Evolutionary conservation across 2,329 filamentous ascomycete genomes (phyloP).

Genomic region (Pseudocercospora musae): DNA sequence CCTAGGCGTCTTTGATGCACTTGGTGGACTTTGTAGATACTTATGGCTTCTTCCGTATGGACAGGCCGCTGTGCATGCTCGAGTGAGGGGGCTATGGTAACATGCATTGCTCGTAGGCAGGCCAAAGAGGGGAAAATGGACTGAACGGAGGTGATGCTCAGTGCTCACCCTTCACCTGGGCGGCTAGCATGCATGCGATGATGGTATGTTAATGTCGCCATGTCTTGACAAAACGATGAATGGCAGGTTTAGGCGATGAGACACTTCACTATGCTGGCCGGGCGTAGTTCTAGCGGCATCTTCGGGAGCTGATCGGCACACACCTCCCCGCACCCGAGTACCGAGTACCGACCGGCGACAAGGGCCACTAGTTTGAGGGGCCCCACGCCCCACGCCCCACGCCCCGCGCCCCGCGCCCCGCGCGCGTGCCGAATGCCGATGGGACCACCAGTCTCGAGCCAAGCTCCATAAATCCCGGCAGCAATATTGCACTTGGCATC

Average conservation of each 20-base stretch:
- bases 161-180: neutral
- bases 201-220: neutral
- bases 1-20: neutral
- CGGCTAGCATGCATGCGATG: neutral
- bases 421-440: too few relatives aligned
- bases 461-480: too few relatives aligned
- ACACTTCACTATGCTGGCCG: too few relatives aligned
- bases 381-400: too few relatives aligned
- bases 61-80: neutral
- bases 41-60: neutral
- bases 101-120: neutral
- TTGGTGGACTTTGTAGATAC: neutral
- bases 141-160: neutral
- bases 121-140: neutral
- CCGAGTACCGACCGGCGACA: too few relatives aligned
- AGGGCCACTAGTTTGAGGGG: too few relatives aligned
- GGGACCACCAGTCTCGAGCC: too few relatives aligned
- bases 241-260: neutral
- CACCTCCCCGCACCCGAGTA: too few relatives aligned
- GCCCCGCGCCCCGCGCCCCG: too few relatives aligned
- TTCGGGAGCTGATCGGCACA: too few relatives aligned
- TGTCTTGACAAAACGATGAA: neutral
- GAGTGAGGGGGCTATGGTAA: neutral
- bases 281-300: too few relatives aligned
- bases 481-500: too few relatives aligned